Evolutionary conservation across 371 early-diverging fungal species (phyloP).

Genomic region (Haplosporangium sp.): DNA sequence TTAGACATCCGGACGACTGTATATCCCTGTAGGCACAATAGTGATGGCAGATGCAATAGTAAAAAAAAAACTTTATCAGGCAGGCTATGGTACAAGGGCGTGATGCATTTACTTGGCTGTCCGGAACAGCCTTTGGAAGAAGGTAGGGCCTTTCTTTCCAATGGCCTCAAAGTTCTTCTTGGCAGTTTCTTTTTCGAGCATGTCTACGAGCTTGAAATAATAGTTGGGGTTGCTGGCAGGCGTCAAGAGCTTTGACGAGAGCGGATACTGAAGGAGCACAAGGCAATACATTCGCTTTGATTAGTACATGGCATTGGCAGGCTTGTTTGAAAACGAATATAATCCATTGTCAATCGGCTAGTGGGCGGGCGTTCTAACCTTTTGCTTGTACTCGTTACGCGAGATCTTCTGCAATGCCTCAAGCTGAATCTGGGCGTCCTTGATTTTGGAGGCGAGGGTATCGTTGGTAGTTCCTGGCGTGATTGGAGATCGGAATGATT

Average conservation of each 20-base stretch:
- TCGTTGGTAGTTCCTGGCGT: conserved; percentile 9
- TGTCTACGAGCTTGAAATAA: conserved; percentile 62
- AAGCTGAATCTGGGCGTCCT: conserved; percentile 60
- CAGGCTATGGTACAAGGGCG: conserved; percentile 22
- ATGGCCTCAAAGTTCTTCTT: conserved; percentile 58
- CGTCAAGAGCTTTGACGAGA: conserved; percentile 64
- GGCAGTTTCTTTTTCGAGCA: conserved; percentile 57
- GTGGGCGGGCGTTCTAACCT: conserved; percentile 47
- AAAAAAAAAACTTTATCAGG: neutral
- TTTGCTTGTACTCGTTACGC: conserved; percentile 65
- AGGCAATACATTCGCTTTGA: neutral
- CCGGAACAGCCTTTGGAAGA: conserved; percentile 49
- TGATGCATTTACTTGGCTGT: conserved; percentile 29
- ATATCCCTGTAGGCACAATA: no score
- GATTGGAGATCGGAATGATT: conserved; percentile 59
- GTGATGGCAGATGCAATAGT: neutral
- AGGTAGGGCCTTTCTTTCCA: conserved; percentile 57
- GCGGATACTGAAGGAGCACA: conserved; percentile 57
- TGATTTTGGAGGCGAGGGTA: conserved; percentile 44
- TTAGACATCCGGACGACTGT: no score
- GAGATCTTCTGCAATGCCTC: conserved; percentile 62
- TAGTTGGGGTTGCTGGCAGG: conserved; percentile 74
- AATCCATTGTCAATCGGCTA: neutral
- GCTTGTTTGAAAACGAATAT: neutral
- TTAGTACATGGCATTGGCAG: neutral